phyloP scores from a whole-genome alignment of 257 asterid species.

The Ballota nigra region DNA sequence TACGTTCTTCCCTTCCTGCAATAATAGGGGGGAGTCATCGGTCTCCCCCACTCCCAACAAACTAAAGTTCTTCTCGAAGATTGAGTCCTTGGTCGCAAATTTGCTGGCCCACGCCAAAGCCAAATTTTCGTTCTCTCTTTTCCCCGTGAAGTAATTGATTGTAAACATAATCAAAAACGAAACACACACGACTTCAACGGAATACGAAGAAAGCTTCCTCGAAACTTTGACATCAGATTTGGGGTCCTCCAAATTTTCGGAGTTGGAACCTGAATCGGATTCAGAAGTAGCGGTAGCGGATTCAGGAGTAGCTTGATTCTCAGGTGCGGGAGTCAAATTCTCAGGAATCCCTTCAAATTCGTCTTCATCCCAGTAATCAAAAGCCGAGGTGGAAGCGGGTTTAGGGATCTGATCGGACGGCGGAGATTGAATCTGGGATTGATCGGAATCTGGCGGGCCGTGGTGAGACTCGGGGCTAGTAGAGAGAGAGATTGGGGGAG shows the following conservation, averaged over 20 bases:
- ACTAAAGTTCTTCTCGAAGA: slow-evolving; percentile 86
- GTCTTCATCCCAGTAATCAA: slow-evolving; percentile 87
- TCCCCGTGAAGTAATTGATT: slow-evolving; percentile 46
- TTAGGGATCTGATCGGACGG: slow-evolving; percentile 45
- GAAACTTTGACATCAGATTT: slow-evolving; percentile 29
- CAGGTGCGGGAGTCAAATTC: slow-evolving; percentile 19
- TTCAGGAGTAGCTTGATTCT: slow-evolving; percentile 30
- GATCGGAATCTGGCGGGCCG: slow-evolving; percentile 53
- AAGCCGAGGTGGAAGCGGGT: slow-evolving; percentile 52
- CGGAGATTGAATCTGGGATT: slow-evolving; percentile 30
- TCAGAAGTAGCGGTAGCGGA: slow-evolving; percentile 30
- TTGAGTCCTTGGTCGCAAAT: slow-evolving; percentile 66
- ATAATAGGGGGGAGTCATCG: slow-evolving; percentile 74
- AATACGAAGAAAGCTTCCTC: slow-evolving; percentile 38
- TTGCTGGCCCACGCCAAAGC: slow-evolving; percentile 79
- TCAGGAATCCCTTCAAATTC: slow-evolving; percentile 87
- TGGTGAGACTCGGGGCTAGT: slow-evolving; percentile 58
- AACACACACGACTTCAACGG: slow-evolving; percentile 68
- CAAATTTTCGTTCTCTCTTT: slow-evolving; percentile 42
- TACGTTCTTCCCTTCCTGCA: slow-evolving; percentile 77
- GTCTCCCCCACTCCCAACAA: slow-evolving; percentile 83
- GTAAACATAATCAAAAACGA: slow-evolving; percentile 67
- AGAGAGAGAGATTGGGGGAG: slow-evolving; percentile 60
- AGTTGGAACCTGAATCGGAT: slow-evolving; percentile 24
- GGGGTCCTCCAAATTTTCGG: slow-evolving; percentile 16